Evolutionary conservation across 2,329 filamentous ascomycete genomes (phyloP), one percentile per base, ranked within the genome.

Genomic region (Periconia macrospinosa): DNA sequence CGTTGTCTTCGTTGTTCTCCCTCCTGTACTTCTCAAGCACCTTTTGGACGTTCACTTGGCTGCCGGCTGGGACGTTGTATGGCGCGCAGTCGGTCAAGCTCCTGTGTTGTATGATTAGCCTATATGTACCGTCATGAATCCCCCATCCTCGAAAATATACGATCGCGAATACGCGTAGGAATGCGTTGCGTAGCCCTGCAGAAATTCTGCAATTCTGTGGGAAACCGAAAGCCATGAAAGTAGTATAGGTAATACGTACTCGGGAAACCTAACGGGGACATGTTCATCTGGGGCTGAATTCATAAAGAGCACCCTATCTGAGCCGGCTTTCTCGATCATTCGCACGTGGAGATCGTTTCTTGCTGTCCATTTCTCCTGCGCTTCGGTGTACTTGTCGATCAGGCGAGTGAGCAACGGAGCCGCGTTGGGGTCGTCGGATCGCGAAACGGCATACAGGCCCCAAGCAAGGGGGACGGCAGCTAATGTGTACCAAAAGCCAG

Each of bases 11-110:
- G 66, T 76, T 75, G 53, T 84, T 81, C 65, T 83, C 67, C 65
- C 81, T 80, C 71, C 85, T 76, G 69, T 87, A 89, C 74, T 88
- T 84, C 30, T 80, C 82, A 54, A 86, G 83, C 51, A 88, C 77
- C 49, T 79, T 70, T 66, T 82, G 81, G 62, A 89, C 75, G 66
- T 86, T 81, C 46, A 80, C 81, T 51, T 79, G 73, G 57, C 83
- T 82, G 48, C 86, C 86, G 42, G 86, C 84, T 30, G 80, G 75
- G 51, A 88, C 81, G 66, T 89, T 89, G 73, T 79, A 86, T 15
- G 85, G 85, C 1, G 83, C 83, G 49, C 83, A 82, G 19, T 76
- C 73, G 68, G 88, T 88, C 75, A 89, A 83, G 59, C 82, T 76
- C 62, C 86, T 89, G 66, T 27, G 30, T 30, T 41, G 40, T 41